Conservation (phyloP, 2,329 filamentous ascomycete species). For the Geosmithia flava region DNA sequence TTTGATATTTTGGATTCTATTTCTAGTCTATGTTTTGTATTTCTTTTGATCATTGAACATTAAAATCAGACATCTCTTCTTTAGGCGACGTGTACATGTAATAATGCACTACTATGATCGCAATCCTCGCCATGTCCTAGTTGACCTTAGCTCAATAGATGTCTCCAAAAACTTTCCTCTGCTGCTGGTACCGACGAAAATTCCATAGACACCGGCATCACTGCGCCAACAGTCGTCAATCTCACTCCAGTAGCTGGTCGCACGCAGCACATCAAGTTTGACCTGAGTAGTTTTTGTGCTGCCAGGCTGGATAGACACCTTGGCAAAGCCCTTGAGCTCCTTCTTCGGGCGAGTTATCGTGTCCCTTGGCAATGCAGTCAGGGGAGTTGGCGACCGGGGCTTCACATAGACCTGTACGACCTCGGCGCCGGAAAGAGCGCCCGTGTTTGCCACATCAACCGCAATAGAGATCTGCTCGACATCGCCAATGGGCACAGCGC, state of each 20-base stretch:
- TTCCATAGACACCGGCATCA: slow-evolving; percentile 52
- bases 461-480: slow-evolving; percentile 31
- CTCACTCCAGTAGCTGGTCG: slow-evolving; percentile 60
- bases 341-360: slow-evolving; percentile 43
- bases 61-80: too few species aligned
- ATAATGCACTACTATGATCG: background rate
- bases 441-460: slow-evolving; percentile 43
- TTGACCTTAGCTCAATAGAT: background rate
- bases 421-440: slow-evolving; percentile 37
- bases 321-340: slow-evolving; percentile 54
- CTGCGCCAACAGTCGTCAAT: slow-evolving; percentile 50
- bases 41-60: too few species aligned
- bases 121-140: background rate
- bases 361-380: slow-evolving; percentile 15
- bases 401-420: slow-evolving; percentile 46
- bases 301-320: slow-evolving; percentile 49
- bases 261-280: slow-evolving; percentile 48
- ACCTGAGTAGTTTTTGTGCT: slow-evolving; percentile 46
- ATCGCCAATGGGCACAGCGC: slow-evolving; percentile 29
- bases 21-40: too few species aligned
- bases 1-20: too few species aligned
- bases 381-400: slow-evolving; percentile 27
- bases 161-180: background rate
- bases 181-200: slow-evolving; percentile 47
- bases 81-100: background rate